Evolutionary conservation across 106 monocot genomes (phyloP), one percentile per base, ranked within the genome.

Genomic region (Apostasia shenzhenica): DNA sequence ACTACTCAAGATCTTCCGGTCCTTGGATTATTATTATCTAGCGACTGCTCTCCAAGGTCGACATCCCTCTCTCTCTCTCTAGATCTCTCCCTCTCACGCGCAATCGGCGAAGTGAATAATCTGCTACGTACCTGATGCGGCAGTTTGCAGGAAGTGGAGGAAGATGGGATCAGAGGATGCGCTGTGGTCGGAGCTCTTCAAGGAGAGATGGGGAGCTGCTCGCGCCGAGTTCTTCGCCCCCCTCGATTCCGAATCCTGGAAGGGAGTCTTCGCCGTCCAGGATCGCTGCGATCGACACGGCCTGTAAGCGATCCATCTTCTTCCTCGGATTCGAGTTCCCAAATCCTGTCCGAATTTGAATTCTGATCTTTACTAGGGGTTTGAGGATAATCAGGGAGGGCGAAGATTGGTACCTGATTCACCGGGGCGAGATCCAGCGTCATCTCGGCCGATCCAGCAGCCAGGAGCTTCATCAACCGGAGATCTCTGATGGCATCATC

Each of bases 91-190:
- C 8, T 8, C 43, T 41, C 14, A 7, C 0, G 6, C 6, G 5
- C 10, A 54, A 68, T 41, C 2, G 9, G 7, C 38, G 14, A 8
- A 66, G 1, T 51, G 1, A 51, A 67, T 47, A 38, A 14, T 26
- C 12, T 60, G 1, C n/a, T 72, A 39, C 4, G 12, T 67, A 41
- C 38, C 5, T 57, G 6, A 12, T 41, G 51, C 48, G 26, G 26
- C 48, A 87, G 86, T 87, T 43, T 83, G 79, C 83, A 83, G 77
- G 57, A 87, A 77, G 63, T 87, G 86, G 86, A 82, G 67, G 55
- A 54, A 8, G 14, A 80, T 87, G 48, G 73, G 74, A 49, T 83
- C 86, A 10, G 83, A 87, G 2, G 51, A 83, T 64, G 63, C 55
- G 8, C 56, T 87, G 45, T 87, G 86, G 83, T 53, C 46, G 66